These are phyloP conservation scores for Penicillium taxi DNA, from an alignment of 495 filamentous ascomycete species.

Conservation along the genomic window DNA sequence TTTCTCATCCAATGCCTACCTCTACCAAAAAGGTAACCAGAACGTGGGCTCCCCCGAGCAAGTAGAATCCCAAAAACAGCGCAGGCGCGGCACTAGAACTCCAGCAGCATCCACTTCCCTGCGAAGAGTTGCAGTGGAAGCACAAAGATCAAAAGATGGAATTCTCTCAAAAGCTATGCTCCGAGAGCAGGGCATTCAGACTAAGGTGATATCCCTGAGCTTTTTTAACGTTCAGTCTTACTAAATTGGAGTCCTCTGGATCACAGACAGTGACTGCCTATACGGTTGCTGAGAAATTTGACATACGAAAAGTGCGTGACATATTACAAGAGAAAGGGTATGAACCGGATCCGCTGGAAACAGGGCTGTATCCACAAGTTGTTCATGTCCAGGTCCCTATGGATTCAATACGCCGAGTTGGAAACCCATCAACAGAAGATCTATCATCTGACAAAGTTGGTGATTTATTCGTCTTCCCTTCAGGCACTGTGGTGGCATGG, in stretches of 20 bases:
- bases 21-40: slow-evolving; percentile 29
- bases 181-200: slow-evolving; percentile 34
- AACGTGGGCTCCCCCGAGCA: slow-evolving; percentile 15
- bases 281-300: slow-evolving; percentile 79
- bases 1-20: slow-evolving; percentile 45
- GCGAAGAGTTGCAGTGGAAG: slow-evolving; percentile 51
- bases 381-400: slow-evolving; percentile 55
- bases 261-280: slow-evolving; percentile 64
- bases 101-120: slow-evolving; percentile 49
- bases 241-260: neutral
- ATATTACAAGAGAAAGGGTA: slow-evolving; percentile 66
- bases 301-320: slow-evolving; percentile 62
- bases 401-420: slow-evolving; percentile 40
- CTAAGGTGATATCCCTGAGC: slow-evolving; percentile 24
- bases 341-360: slow-evolving; percentile 52
- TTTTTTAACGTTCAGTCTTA: neutral
- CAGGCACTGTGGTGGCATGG: slow-evolving; percentile 92
- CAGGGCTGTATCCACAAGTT: slow-evolving; percentile 57
- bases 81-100: slow-evolving; percentile 35
- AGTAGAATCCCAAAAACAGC: slow-evolving; percentile 29
- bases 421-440: slow-evolving; percentile 48
- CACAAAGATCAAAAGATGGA: slow-evolving; percentile 49
- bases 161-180: slow-evolving; percentile 33
- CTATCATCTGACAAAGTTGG: slow-evolving; percentile 59
- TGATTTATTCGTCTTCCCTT: slow-evolving; percentile 95